Evolutionary conservation across 2,329 filamentous ascomycete species (phyloP).

Genomic region (Cercospora citrullina): DNA sequence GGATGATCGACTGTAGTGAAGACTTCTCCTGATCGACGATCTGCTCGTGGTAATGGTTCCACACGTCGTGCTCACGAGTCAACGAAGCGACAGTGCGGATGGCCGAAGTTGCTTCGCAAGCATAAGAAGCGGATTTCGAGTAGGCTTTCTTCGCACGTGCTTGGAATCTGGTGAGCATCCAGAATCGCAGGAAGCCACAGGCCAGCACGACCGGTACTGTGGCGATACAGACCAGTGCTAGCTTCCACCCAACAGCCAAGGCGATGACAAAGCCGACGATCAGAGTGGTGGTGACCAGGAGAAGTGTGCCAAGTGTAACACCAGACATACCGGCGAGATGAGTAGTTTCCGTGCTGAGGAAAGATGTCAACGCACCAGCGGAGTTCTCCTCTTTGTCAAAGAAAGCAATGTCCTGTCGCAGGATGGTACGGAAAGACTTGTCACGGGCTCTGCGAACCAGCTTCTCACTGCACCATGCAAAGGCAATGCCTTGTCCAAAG

Average conservation of each 20-base stretch:
- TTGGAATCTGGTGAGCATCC: slow-evolving; percentile 77
- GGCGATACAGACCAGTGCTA: slow-evolving; percentile 77
- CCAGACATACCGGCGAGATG: slow-evolving; percentile 86
- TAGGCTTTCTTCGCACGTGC: slow-evolving; percentile 77
- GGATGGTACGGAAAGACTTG: slow-evolving; percentile 78
- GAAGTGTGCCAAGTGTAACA: slow-evolving; percentile 79
- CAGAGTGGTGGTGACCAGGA: slow-evolving; percentile 78
- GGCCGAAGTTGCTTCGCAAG: slow-evolving; percentile 88
- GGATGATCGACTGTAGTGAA: slow-evolving; percentile 71
- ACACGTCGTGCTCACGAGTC: slow-evolving; percentile 81
- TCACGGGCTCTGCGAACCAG: slow-evolving; percentile 82
- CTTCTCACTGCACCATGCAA: slow-evolving; percentile 83
- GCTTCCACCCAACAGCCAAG: slow-evolving; percentile 81
- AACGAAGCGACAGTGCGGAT: slow-evolving; percentile 92
- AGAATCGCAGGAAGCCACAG: slow-evolving; percentile 87
- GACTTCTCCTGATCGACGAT: slow-evolving; percentile 66
- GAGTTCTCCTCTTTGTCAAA: slow-evolving; percentile 91
- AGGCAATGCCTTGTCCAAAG: slow-evolving; percentile 66
- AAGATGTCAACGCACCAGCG: slow-evolving; percentile 82
- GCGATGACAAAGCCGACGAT: slow-evolving; percentile 69
- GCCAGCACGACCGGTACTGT: slow-evolving; percentile 74
- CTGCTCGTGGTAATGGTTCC: slow-evolving; percentile 66
- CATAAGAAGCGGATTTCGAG: slow-evolving; percentile 77
- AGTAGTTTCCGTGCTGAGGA: slow-evolving; percentile 85
- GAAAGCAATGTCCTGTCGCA: slow-evolving; percentile 89